phyloP scores from a whole-genome alignment of 2,329 filamentous ascomycete species.

The Colletotrichum sp. region DNA sequence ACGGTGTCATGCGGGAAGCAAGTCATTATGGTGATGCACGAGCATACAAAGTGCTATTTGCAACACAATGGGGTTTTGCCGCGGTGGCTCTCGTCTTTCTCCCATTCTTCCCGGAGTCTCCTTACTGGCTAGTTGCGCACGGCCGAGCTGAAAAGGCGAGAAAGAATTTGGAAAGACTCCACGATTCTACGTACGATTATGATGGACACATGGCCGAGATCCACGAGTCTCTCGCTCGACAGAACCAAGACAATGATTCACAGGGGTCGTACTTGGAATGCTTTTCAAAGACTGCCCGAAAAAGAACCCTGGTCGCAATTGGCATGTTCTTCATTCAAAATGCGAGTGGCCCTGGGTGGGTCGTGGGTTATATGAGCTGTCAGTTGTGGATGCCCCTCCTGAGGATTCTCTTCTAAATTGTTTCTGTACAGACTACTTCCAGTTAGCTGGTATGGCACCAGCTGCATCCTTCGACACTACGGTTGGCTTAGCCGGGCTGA shows the following conservation, averaged over 20 bases:
- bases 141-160: neutral
- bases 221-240: neutral
- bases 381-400: neutral
- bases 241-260: neutral
- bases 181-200: neutral
- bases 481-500: neutral
- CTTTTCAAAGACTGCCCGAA: neutral
- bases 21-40: conserved; percentile 26
- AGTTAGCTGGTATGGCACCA: neutral
- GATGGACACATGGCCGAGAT: neutral
- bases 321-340: neutral
- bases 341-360: neutral
- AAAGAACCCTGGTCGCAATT: neutral
- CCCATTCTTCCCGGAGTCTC: neutral
- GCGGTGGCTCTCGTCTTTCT: neutral
- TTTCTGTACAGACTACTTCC: neutral
- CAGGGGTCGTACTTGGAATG: neutral
- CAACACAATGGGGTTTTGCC: conserved; percentile 30
- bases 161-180: neutral
- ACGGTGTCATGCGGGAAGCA: conserved; percentile 26
- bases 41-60: conserved; percentile 32
- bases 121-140: neutral
- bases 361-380: neutral
- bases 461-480: neutral
- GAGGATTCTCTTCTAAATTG: neutral